Base-by-base conservation (phyloP, 805 yeast genomes). In the Kuraishia piskuri region DNA sequence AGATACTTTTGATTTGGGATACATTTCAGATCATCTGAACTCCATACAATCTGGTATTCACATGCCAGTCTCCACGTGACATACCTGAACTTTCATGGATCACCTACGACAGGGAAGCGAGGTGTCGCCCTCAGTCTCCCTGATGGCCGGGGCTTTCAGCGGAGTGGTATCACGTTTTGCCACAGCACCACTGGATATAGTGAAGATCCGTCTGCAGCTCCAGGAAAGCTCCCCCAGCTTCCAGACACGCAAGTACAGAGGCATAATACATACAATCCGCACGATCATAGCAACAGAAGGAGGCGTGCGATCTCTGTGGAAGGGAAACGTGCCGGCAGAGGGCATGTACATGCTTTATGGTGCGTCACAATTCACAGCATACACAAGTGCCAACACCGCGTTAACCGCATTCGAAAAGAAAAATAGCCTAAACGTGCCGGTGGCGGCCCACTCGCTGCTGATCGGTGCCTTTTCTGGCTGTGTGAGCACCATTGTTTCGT, bases 311-410 rank as follows among this genome's bases (percentile, higher is more conserved):
- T 92, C 90, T 0, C 73, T 92, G n/a, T 94, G 98, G 98, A 91
- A 90, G 65, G 99, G 99, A 0, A 94, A 94, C 64, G 76, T 89
- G 0, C 96, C 99, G 0, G 99, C 98, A 0, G 90, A 90, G 57
- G 66, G 83, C 44, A 79, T 94, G 82, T 94, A 94, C 62, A 71
- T 92, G 14, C 59, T 87, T 10, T 94, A 92, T 61, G 97, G 98
- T 12, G 88, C 88, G 0, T 70, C 80, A 0, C 98, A 94, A 66
- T 94, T 94, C 68, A 74, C 92, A 0, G 70, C 88, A 1, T 88
- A 85, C 61, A 74, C 90, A 1, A 63, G 74, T 0, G 67, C 80
- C 31, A 88, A 84, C 63, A 66, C 63, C 5, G 50, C 66, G 21
- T 61, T 84, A n/a, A 60, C 70, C 1, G 56, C 67, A 1, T 31